Base-by-base conservation (phyloP, 2,329 filamentous ascomycete species). In the Diplodia seriata region DNA sequence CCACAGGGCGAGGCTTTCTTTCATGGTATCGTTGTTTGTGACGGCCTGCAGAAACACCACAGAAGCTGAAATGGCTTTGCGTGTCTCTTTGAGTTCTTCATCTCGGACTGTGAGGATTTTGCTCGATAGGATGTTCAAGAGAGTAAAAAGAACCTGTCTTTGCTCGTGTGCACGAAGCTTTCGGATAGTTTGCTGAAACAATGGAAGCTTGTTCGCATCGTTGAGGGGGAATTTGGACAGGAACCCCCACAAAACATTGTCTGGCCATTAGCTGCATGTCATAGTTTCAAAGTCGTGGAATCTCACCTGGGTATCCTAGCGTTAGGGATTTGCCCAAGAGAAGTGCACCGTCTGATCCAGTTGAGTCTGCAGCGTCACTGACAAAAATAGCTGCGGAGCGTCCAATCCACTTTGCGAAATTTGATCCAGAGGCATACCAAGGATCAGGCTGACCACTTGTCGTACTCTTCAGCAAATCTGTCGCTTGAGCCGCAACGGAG, bases 371-470 rank as follows among this genome's bases (percentile, higher is more conserved):
- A 4, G n/a, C n/a, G 8, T 68, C 6, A 76, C 53, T 81, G 78
- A 89, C 76, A 72, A 85, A 77, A 20, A 74, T 69, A 40, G 78
- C 81, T 61, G 95, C 82, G 74, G 89, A 91, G 15, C 78, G 79
- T 2, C 89, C 90, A 49, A 97, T 78, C 93, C 93, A 97, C 36
- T 79, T 79, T 14, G 87, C 85, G 79, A 91, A 97, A 20, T 84
- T 76, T 31, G 81, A 82, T 3, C 90, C 90, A 70, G 89, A 85
- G 0, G 87, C 84, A 40, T 92, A 74, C 91, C 92, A 96, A 1
- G 76, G 74, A 6, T 69, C 64, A 14, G 71, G 71, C 23, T 73
- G 75, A 20, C 67, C 71, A 0, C 15, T 14, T 0, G 57, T 54
- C 3, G 73, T 71, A 23, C 80, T 74, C 65, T 82, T 83, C 9